These are phyloP conservation scores for Lasiosphaeria ovina DNA, from an alignment of 495 filamentous ascomycete species.

Conservation along the genomic window DNA sequence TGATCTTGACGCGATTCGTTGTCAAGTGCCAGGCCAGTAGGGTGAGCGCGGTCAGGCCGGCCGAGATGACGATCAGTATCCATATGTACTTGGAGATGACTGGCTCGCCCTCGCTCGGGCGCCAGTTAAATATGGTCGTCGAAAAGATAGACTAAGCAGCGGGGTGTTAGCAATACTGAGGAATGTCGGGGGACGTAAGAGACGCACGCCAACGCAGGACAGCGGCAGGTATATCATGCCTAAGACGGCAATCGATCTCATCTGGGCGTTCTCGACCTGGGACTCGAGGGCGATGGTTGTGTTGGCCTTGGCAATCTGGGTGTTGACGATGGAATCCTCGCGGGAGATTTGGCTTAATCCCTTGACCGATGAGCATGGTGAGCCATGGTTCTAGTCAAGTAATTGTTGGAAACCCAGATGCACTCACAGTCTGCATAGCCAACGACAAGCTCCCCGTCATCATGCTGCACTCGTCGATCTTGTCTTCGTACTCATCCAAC, in stretches of 20 bases:
- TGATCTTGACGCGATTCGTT: slow-evolving; percentile 8
- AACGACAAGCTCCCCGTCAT: slow-evolving; percentile 13
- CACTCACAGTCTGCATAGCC: slow-evolving; percentile 15
- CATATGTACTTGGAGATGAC: slow-evolving; percentile 15
- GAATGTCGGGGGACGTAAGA: background rate
- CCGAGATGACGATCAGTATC: slow-evolving; percentile 10
- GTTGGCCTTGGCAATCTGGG: slow-evolving; percentile 10
- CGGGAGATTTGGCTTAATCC: slow-evolving; percentile 12
- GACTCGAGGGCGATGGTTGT: slow-evolving; percentile 15
- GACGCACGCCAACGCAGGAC: slow-evolving; percentile 16
- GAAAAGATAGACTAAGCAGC: slow-evolving; percentile 13
- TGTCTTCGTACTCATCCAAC: slow-evolving; percentile 15
- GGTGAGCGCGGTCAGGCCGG: background rate
- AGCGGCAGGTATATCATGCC: slow-evolving; percentile 15
- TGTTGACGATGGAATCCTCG: slow-evolving; percentile 14
- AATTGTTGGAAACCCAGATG: background rate
- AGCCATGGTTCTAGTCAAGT: too few relatives aligned
- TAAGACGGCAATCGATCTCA: slow-evolving; percentile 16
- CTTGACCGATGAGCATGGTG: background rate
- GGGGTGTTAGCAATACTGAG: background rate
- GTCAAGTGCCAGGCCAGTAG: slow-evolving; percentile 11
- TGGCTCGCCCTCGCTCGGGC: slow-evolving; percentile 8
- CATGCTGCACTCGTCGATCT: slow-evolving; percentile 19
- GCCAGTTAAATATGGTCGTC: slow-evolving; percentile 12
- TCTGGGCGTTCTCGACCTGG: slow-evolving; percentile 11